Conservation (phyloP, 2,329 filamentous ascomycete genomes). For the Aspergillus sclerotialis region DNA sequence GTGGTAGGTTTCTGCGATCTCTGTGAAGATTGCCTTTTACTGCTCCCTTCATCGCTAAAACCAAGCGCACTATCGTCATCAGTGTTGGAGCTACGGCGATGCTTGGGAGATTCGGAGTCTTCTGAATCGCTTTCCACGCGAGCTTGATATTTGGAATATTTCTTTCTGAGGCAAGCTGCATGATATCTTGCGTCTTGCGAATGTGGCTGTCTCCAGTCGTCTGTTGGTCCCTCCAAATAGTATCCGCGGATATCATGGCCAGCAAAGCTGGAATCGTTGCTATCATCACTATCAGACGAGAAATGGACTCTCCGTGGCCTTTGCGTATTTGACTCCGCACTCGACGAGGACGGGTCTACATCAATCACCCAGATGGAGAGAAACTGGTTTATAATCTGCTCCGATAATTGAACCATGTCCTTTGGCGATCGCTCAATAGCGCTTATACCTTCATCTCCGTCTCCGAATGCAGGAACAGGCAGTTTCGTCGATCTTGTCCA, state of each 20-base stretch:
- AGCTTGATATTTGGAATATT: conserved; percentile 30
- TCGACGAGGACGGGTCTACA: conserved; percentile 18
- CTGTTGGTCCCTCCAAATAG: conserved; percentile 28
- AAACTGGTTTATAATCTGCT: conserved; percentile 26
- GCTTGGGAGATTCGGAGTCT: no score
- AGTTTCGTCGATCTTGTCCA: conserved; percentile 17
- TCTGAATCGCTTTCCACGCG: conserved; percentile 29
- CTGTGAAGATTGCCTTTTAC: no score
- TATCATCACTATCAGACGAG: no score
- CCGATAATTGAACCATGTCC: conserved; percentile 33
- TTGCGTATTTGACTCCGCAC: no score
- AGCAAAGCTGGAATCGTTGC: no score
- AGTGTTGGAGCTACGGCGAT: no score
- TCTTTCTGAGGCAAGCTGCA: conserved; percentile 20
- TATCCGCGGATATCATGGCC: no score
- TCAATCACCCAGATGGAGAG: conserved; percentile 17
- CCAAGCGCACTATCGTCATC: no score
- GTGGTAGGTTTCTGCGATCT: no score
- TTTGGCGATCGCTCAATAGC: conserved; percentile 28
- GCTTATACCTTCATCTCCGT: conserved; percentile 25
- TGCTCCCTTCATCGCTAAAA: no score
- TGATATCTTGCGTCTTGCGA: conserved; percentile 30
- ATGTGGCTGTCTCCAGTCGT: conserved; percentile 30
- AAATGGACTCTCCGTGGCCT: no score
- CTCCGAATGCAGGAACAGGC: conserved; percentile 24